These are phyloP conservation scores for Melampsora americana DNA, from an alignment of 1,284 basidiomycete genomes.

Conservation along the genomic window DNA sequence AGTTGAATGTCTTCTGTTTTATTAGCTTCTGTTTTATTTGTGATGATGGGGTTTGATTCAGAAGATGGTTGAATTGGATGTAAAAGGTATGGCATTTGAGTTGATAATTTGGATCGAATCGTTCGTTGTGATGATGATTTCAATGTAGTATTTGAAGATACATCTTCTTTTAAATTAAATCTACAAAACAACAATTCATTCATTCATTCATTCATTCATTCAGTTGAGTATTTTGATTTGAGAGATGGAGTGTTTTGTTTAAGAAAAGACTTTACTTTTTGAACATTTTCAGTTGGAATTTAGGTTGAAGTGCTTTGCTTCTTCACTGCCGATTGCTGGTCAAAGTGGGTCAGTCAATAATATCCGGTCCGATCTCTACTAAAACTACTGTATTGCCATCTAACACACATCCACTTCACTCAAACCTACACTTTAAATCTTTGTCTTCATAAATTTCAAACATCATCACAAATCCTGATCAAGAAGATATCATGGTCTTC, in stretches of 20 bases:
- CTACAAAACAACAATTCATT: slow-evolving; percentile 58
- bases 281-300: slow-evolving; percentile 9
- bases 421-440: too few relatives aligned
- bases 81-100: slow-evolving; percentile 73
- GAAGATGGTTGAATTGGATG: slow-evolving; percentile 45
- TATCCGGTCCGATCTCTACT: too few relatives aligned
- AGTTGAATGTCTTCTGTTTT: slow-evolving; percentile 58
- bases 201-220: not conserved
- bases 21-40: slow-evolving; percentile 49
- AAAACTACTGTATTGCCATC: too few relatives aligned
- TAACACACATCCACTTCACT: too few relatives aligned
- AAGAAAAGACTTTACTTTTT: slow-evolving; percentile 11
- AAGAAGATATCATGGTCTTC: too few relatives aligned
- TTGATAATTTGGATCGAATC: slow-evolving; percentile 74
- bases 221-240: not conserved
- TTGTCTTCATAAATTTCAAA: too few relatives aligned
- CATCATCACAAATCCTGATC: too few relatives aligned
- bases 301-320: not conserved
- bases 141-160: slow-evolving; percentile 85
- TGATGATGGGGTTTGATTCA: slow-evolving; percentile 46
- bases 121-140: slow-evolving; percentile 90
- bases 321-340: too few relatives aligned
- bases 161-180: slow-evolving; percentile 79
- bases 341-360: too few relatives aligned
- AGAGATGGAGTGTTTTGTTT: not conserved